These are phyloP conservation scores for Corinectria fuckeliana DNA, from an alignment of 2,329 filamentous ascomycete species.

Conservation along the genomic window DNA sequence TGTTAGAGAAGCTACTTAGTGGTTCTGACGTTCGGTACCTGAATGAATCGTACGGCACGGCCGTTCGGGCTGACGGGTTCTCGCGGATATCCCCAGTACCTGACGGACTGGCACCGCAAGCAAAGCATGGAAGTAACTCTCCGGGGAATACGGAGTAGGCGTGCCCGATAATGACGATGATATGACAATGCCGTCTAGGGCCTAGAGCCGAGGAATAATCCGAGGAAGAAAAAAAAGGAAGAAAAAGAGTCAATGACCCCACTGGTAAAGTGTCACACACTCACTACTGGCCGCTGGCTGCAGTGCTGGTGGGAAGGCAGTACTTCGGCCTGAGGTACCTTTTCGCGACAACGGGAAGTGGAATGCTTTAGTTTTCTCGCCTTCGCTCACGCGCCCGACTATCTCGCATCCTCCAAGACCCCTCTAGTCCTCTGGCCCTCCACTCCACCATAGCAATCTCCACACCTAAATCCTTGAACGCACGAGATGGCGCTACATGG, in stretches of 20 bases:
- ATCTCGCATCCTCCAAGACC: background rate
- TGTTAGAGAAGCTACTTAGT: too few relatives aligned
- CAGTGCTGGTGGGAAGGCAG: background rate
- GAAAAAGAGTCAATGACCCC: background rate
- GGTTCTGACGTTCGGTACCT: background rate
- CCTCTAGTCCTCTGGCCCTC: background rate
- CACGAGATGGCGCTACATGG: background rate
- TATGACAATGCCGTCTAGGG: background rate
- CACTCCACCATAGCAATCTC: background rate
- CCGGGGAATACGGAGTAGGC: background rate
- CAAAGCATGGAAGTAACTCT: background rate
- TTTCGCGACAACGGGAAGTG: background rate
- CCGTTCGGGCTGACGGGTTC: background rate
- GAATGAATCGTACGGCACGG: background rate
- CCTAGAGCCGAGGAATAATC: background rate
- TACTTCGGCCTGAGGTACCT: slow-evolving; percentile 12
- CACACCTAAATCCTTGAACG: background rate
- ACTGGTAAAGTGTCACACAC: slow-evolving; percentile 13
- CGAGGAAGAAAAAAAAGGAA: background rate
- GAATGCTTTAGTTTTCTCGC: slow-evolving; percentile 11
- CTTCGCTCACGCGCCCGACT: slow-evolving; percentile 12
- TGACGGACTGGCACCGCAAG: background rate
- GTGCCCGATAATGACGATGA: background rate
- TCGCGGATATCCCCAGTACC: background rate
- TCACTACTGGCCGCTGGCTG: too few relatives aligned